These are phyloP conservation scores for Phytophthora parvispora DNA, from an alignment of 352 stramenopile genomes.

Conservation along the genomic window DNA sequence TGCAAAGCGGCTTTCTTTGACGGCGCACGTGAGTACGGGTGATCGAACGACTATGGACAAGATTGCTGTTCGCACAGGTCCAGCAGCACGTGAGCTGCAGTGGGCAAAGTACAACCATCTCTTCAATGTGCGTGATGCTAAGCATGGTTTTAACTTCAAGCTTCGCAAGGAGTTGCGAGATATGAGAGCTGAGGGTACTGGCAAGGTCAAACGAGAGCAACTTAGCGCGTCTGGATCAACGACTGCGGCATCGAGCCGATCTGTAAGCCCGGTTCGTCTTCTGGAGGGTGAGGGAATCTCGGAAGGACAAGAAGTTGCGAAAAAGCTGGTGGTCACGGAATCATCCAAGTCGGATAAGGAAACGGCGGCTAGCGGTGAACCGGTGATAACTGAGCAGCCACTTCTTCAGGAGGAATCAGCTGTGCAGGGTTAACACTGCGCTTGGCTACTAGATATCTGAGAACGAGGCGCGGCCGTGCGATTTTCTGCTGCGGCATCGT, in stretches of 20 bases:
- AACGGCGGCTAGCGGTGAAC: not conserved
- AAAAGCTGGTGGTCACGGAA: not conserved
- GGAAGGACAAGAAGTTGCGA: conserved; percentile 5
- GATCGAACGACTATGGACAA: conserved; percentile 58
- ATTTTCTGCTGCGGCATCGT: conserved; percentile 10
- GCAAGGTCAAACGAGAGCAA: conserved; percentile 31
- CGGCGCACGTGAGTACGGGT: conserved; percentile 64
- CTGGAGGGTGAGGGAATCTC: not conserved
- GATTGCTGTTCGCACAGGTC: conserved; percentile 68
- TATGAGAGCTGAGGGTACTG: conserved; percentile 21
- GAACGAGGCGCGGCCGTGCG: not conserved
- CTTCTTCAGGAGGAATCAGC: not conserved
- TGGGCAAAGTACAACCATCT: conserved; percentile 63
- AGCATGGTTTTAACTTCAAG: conserved; percentile 79
- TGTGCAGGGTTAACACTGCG: conserved; percentile 13
- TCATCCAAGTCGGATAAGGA: not conserved
- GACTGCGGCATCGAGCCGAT: conserved; percentile 40
- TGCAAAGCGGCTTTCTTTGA: conserved; percentile 69
- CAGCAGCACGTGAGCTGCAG: conserved; percentile 62
- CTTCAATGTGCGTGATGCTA: conserved; percentile 74
- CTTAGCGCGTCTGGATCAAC: conserved; percentile 35
- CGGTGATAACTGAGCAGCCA: conserved; percentile 3
- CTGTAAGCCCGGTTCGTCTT: conserved; percentile 29
- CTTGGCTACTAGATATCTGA: conserved; percentile 8
- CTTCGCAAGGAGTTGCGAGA: conserved; percentile 72